These are phyloP conservation scores for Durotheca rogersii DNA, from an alignment of 495 filamentous ascomycete species.

Conservation along the genomic window DNA sequence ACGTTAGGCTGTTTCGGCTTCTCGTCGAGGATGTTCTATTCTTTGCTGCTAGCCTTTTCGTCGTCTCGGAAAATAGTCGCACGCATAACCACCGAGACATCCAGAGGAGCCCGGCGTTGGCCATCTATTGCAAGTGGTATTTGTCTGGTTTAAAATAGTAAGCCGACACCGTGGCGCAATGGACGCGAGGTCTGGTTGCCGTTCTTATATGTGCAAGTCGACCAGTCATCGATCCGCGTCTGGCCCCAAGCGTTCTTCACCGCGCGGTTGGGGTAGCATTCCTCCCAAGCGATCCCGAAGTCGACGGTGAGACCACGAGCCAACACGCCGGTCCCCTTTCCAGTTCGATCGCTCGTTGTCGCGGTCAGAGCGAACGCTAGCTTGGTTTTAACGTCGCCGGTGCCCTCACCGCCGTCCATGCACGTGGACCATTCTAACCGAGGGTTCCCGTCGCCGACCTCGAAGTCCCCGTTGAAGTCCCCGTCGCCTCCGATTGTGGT, in stretches of 20 bases:
- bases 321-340: constrained; percentile 15
- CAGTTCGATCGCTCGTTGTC: constrained; percentile 24
- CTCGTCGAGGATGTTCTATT: too few species aligned
- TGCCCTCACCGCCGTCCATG: constrained; percentile 27
- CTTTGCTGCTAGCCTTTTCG: too few species aligned
- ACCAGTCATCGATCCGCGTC: constrained; percentile 22
- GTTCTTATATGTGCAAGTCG: constrained; percentile 22
- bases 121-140: too few species aligned
- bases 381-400: constrained; percentile 27
- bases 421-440: constrained; percentile 25
- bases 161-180: constrained; percentile 4
- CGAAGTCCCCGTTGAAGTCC: constrained; percentile 19
- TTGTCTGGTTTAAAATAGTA: neutral
- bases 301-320: constrained; percentile 18
- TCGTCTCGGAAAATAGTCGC: too few species aligned
- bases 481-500: constrained; percentile 21
- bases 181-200: constrained; percentile 2
- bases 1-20: too few species aligned
- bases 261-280: constrained; percentile 11
- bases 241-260: constrained; percentile 22
- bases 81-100: neutral
- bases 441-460: constrained; percentile 6
- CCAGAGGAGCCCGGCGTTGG: too few species aligned
- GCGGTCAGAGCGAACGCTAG: constrained; percentile 14
- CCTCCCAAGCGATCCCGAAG: constrained; percentile 24